Evolutionary conservation across 805 yeast genomes (phyloP), one percentile per base, ranked within the genome.

Genomic region (Cyberlindnera amylophila): DNA sequence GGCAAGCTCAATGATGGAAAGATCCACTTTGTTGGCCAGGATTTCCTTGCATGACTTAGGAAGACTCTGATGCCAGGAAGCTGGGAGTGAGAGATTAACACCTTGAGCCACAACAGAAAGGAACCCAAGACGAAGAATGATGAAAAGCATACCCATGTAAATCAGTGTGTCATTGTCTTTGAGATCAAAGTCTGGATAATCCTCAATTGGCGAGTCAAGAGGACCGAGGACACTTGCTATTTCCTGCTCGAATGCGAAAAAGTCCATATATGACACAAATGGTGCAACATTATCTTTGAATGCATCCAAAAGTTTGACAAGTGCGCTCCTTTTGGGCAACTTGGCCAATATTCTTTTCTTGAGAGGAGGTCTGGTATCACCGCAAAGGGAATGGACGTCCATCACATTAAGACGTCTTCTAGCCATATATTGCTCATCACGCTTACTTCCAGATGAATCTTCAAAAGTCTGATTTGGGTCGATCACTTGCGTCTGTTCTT

Each of bases 1-100:
- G 2, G 45, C 42, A 3, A 45, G 38, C 19, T 45, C 48, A 35
- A 45, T 45, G 23, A 38, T 23, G 3, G 45, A 29, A 3, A 45
- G 43, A 14, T 38, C 45, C 6, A 41, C 28, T 23, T 42, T 42
- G 24, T 39, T 23, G 11, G 17, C 18, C 31, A 39, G 4, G 6
- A 44, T 13, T n/a, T 16, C 31, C 7, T 15, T 15, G n/a, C n/a
- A n/a, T 24, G 18, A 18, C 13, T 14, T 5, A 6, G 14, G 6
- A 10, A 17, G 17, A 18, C 29, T 8, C 11, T 23, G 27, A 7
- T 17, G 15, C 12, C 23, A 18, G n/a, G 13, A 21, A 27, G 21
- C 13, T 4, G 6, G 16, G 23, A n/a, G n/a, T n/a, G 5, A 15
- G 14, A 27, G 14, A 14, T 19, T 19, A 9, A 24, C 21, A 3